Evolutionary conservation across 192 early-diverging fungal species (phyloP), one percentile per base, ranked within the genome.

Genomic region (Rhizophagus sp.): DNA sequence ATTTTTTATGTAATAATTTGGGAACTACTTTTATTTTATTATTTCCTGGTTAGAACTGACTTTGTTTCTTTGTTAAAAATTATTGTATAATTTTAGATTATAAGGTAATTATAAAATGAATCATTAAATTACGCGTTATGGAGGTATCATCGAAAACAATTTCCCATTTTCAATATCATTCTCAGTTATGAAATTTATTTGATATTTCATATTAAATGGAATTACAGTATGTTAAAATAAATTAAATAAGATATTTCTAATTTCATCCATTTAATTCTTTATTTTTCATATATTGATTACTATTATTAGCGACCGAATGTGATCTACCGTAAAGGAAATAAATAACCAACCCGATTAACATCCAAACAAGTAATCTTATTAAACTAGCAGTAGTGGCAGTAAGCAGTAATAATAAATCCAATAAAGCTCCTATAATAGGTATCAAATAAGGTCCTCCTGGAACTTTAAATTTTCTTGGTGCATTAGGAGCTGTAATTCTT

Each of bases 331-430:
- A 95, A 5, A 85, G 12, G 4, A 88, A 80, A 74, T 96, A 97
- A 22, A 97, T 82, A 8, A 95, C n/a, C 27, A 93, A 64, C 9
- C 96, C 96, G 13, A 96, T 81, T 0, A 74, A 93, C 75, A 94
- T 88, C 96, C 96, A 96, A 41, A 92, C 87, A 70, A 94, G 88
- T 33, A 96, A 81, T 41, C 96, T 92, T 81, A 89, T 87, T 64
- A 94, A 92, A 15, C 91, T 91, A 8, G 90, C 84, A 0, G 82
- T 85, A 63, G 91, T 90, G 8, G 93, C 90, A 72, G 91, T 86
- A 19, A 88, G 89, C 67, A 96, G 83, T 0, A 96, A 83, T 33
- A 90, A 83, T 25, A 94, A 39, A 39, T 90, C 89, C 25, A 87
- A 87, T 13, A 83, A 62, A 17, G 90, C 90, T 9, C 93, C 93